A percentile compares a stretch with the other conserved stretches of the same genome.
Evolutionary conservation across 2,329 filamentous ascomycete species (phyloP).

Genomic region (Septoria petroselini): DNA sequence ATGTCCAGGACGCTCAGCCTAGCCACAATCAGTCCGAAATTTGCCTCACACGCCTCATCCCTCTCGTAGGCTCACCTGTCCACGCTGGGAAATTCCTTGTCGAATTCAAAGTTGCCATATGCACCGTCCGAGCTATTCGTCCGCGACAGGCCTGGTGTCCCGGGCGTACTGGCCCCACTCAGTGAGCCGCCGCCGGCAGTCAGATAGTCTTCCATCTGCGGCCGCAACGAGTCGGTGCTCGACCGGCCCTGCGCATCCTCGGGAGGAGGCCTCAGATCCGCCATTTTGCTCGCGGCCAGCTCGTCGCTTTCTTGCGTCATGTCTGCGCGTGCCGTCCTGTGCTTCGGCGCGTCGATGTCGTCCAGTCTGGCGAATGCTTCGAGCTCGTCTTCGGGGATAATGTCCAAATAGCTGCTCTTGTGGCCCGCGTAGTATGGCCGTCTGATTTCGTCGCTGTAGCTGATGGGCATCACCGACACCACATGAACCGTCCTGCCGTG

Average conservation of each 20-base stretch:
- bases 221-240: constrained; percentile 19
- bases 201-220: constrained; percentile 33
- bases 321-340: background rate
- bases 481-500: background rate
- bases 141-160: constrained; percentile 62
- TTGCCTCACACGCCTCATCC: no score
- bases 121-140: constrained; percentile 73
- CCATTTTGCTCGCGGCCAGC: constrained; percentile 35
- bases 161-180: constrained; percentile 36
- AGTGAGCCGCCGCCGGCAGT: constrained; percentile 40
- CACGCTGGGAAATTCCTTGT: constrained; percentile 79
- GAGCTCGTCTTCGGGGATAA: constrained; percentile 33
- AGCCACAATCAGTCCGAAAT: no score
- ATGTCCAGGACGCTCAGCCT: constrained; percentile 85
- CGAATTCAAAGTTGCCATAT: constrained; percentile 78
- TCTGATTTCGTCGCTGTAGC: constrained; percentile 22
- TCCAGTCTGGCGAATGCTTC: constrained; percentile 31
- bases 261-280: constrained; percentile 25
- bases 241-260: constrained; percentile 16
- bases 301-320: constrained; percentile 30
- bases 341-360: constrained; percentile 25
- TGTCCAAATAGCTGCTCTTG: constrained; percentile 30
- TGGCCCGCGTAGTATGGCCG: constrained; percentile 32
- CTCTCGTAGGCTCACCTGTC: constrained; percentile 51
- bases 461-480: constrained; percentile 22